Evolutionary conservation across 805 yeast species (phyloP).

Genomic region (Torulaspora gathmanii): DNA sequence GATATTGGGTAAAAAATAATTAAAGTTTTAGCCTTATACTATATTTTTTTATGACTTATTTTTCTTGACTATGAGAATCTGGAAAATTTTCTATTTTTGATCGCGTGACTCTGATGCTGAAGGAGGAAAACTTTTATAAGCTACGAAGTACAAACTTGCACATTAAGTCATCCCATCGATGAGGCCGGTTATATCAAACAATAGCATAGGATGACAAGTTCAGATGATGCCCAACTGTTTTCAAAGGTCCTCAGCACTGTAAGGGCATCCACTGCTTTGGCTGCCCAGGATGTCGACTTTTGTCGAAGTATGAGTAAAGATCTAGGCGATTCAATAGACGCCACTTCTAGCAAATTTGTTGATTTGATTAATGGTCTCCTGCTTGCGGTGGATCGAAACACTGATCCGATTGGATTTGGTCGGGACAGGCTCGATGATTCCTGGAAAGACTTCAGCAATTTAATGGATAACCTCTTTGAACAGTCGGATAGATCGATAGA

Average conservation of each 20-base stretch:
- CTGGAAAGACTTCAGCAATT: constrained; percentile 61
- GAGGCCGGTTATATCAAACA: neutral
- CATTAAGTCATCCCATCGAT: neutral
- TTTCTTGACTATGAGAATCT: too few species aligned
- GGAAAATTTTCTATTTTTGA: too few species aligned
- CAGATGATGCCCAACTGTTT: constrained; percentile 2
- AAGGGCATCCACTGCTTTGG: constrained; percentile 63
- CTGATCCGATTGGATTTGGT: constrained; percentile 31
- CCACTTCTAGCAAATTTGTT: constrained; percentile 42
- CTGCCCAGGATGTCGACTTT: constrained; percentile 78
- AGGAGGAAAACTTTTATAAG: neutral
- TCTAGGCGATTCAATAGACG: constrained; percentile 40
- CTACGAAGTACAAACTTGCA: too few species aligned
- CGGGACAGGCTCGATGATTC: constrained; percentile 43
- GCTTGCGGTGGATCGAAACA: constrained; percentile 36
- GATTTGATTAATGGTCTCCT: constrained; percentile 45
- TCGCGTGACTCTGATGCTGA: neutral
- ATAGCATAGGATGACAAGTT: neutral
- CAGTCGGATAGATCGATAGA: constrained; percentile 69
- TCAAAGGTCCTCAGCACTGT: constrained; percentile 37
- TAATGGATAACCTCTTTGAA: constrained; percentile 70
- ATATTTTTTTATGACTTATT: too few species aligned
- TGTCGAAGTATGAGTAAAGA: constrained; percentile 55
- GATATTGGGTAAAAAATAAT: too few species aligned
- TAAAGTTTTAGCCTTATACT: too few species aligned